phyloP scores from a whole-genome alignment of 805 yeast genomes.

The Barnettozyma wickerhamii region DNA sequence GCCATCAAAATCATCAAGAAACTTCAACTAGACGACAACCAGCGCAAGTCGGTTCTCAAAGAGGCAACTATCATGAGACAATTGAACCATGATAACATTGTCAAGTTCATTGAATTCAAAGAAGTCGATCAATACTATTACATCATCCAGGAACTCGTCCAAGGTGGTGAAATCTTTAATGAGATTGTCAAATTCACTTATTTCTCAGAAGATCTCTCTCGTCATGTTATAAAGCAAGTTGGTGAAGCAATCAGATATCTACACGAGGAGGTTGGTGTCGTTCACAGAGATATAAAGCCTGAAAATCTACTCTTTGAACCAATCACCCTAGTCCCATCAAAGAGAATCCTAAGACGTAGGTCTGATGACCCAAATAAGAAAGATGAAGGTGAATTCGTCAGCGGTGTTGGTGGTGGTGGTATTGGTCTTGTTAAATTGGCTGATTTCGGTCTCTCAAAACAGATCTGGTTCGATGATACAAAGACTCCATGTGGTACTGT shows the following conservation, averaged over 20 bases:
- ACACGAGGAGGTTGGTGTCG: constrained; percentile 89
- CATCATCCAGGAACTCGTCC: constrained; percentile 63
- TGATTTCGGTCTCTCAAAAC: constrained; percentile 67
- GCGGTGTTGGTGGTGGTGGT: constrained; percentile 56
- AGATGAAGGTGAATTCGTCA: constrained; percentile 57
- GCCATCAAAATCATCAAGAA: constrained; percentile 79
- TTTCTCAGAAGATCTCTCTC: constrained; percentile 50
- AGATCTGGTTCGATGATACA: constrained; percentile 44
- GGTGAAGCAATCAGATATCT: constrained; percentile 89
- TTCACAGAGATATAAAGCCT: constrained; percentile 94
- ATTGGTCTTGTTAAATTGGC: constrained; percentile 63
- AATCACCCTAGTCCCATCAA: constrained; percentile 18
- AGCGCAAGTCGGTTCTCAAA: constrained; percentile 40
- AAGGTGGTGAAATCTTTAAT: constrained; percentile 74
- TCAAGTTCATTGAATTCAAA: constrained; percentile 53
- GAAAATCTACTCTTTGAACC: constrained; percentile 80
- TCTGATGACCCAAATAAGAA: constrained; percentile 57
- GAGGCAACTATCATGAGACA: constrained; percentile 42
- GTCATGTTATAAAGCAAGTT: constrained; percentile 58
- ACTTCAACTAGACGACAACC: constrained; percentile 25
- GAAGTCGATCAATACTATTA: constrained; percentile 56
- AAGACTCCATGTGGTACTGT: constrained; percentile 77
- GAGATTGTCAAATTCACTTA: constrained; percentile 66
- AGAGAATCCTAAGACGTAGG: constrained; percentile 28
- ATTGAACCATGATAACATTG: constrained; percentile 54